Base-by-base conservation (phyloP, 2,329 filamentous ascomycete genomes). In the Botrytis fabae region DNA sequence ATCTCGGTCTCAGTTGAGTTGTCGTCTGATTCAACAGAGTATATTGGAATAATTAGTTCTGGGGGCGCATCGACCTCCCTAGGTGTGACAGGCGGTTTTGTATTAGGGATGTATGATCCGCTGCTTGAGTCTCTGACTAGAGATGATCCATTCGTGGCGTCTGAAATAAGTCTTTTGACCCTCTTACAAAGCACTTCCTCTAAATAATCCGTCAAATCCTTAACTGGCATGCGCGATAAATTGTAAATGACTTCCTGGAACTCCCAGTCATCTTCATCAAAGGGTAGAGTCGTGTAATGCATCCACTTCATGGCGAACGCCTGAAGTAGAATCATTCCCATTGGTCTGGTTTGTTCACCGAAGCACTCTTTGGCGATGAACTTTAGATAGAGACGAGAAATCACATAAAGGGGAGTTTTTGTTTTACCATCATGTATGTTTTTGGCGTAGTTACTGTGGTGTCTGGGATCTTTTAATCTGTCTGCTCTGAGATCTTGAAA, bases 191-290 rank as follows among this genome's bases (percentile, higher is more conserved):
- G 40, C 7, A 57, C 18, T 10, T 44, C 32, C n/a, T 57, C 48
- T 22, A 69, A 12, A 18, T 42, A 69, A 10, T 25, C 18, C 1
- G 18, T 8, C 35, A 57, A 32, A 22, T 42, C 40, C 22, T 10
- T 16, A 28, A 35, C 20, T 18, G 35, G 16, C 35, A 42, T 57
- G 12, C 32, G 18, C 12, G 18, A 32, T 57, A 20, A n/a, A 12
- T 12, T 57, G 7, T 3, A 6, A n/a, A 57, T 44, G n/a, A 57
- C 22, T 2, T 22, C 16, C 35, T 4, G 35, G 22, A 69, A 69
- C 4, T 32, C 65, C 65, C 40, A 42, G 4, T 69, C 38, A 2
- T 69, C 54, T 42, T 69, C 64, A 57, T 68, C 35, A 57, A 68
- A 68, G 57, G 35, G 64, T 10, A 68, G 12, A 20, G 12, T 38